Percentiles rank a stretch among this genome's conserved stretches.
These are phyloP conservation scores for Suillus hirtellus DNA, from an alignment of 768 basidiomycete species.

Conservation along the genomic window DNA sequence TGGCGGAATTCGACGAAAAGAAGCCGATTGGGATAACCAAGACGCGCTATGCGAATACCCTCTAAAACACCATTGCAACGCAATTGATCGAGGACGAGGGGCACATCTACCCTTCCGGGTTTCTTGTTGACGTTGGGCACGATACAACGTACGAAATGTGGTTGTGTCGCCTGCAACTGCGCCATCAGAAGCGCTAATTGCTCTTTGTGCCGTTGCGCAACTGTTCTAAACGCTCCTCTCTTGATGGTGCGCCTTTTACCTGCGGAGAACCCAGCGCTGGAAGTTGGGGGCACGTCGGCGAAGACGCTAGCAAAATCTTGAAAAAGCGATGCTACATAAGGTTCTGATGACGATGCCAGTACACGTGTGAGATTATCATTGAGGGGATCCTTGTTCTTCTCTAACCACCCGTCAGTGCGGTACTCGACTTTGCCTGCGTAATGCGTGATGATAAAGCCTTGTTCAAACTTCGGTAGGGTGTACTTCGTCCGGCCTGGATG, in stretches of 20 bases:
- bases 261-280: constrained; percentile 38
- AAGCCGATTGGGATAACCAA: constrained; percentile 95
- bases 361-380: constrained; percentile 95
- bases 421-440: constrained; percentile 98
- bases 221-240: constrained; percentile 96
- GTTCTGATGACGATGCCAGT: constrained; percentile 78
- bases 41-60: constrained; percentile 95
- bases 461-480: constrained; percentile 82
- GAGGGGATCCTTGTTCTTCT: constrained; percentile 99
- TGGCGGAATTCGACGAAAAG: constrained; percentile 98
- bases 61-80: constrained; percentile 99
- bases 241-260: constrained; percentile 78
- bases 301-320: constrained; percentile 67
- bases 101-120: constrained; percentile 88
- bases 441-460: constrained; percentile 93
- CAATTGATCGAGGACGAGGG: constrained; percentile 92
- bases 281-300: constrained; percentile 28
- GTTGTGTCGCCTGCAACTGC: constrained; percentile 91
- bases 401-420: constrained; percentile 93
- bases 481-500: constrained; percentile 86
- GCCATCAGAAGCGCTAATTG: constrained; percentile 89
- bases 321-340: constrained; percentile 82
- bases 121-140: constrained; percentile 93
- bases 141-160: constrained; percentile 97
- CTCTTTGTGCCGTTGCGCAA: constrained; percentile 93